Evolutionary conservation across 345 rosid species (phyloP).

Genomic region (Geranium rotundifolium): DNA sequence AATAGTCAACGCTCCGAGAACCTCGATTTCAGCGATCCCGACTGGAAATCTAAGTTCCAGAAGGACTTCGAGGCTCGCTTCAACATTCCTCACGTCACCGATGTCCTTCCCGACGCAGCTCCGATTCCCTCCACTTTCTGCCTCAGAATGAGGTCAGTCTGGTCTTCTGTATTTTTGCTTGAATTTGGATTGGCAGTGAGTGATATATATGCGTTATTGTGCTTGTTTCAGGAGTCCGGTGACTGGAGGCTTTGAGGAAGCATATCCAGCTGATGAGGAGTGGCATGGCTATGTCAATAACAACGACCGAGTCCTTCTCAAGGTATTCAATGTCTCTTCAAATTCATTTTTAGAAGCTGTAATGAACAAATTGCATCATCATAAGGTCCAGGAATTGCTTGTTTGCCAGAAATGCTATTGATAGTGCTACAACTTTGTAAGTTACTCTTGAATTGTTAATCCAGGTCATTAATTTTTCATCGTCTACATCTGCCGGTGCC

Average conservation of each 20-base stretch:
- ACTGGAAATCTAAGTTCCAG: slow-evolving; percentile 67
- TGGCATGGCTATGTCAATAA: slow-evolving; percentile 97
- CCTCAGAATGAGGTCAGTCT: slow-evolving; percentile 63
- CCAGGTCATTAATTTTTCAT: slow-evolving; percentile 65
- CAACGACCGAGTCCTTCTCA: slow-evolving; percentile 79
- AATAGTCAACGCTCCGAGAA: slow-evolving; percentile 6
- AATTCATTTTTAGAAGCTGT: background rate
- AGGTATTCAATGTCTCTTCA: slow-evolving; percentile 28
- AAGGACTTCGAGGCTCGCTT: slow-evolving; percentile 62
- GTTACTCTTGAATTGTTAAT: background rate
- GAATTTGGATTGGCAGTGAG: background rate
- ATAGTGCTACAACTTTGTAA: background rate
- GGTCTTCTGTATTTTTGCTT: background rate
- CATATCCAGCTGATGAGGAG: slow-evolving; percentile 85
- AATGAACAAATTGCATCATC: background rate
- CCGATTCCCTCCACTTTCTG: slow-evolving; percentile 82
- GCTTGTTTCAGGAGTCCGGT: slow-evolving; percentile 44
- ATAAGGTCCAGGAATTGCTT: too few relatives aligned
- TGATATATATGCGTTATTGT: too few relatives aligned
- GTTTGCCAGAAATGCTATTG: too few relatives aligned
- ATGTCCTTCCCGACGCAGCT: slow-evolving; percentile 47
- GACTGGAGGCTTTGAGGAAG: slow-evolving; percentile 49
- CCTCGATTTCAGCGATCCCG: slow-evolving; percentile 63
- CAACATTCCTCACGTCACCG: slow-evolving; percentile 68
- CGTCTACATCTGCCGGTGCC: slow-evolving; percentile 82